A percentile compares a stretch with the other conserved stretches of the same genome.
phyloP scores from a whole-genome alignment of 805 yeast species.

The Ogataea pignaliae region DNA sequence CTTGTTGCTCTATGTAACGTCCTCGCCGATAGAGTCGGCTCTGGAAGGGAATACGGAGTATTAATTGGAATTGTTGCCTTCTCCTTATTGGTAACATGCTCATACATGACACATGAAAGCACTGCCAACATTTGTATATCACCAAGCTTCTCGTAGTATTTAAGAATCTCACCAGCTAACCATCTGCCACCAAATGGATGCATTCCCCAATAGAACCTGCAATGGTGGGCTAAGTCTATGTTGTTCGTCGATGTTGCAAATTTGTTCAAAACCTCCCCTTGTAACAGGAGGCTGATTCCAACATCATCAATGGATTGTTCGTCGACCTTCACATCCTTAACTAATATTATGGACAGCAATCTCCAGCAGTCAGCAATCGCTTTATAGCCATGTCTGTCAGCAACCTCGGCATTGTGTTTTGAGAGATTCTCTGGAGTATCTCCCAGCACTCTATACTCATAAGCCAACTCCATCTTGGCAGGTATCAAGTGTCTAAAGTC shows the following conservation, averaged over 20 bases:
- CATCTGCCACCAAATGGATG: conserved; percentile 73
- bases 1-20: background rate
- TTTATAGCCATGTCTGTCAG: conserved; percentile 53
- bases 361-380: conserved; percentile 77
- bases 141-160: conserved; percentile 56
- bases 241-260: conserved; percentile 12
- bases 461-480: conserved; percentile 65
- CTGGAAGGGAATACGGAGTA: conserved; percentile 35
- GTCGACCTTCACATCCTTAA: conserved; percentile 35
- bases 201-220: conserved; percentile 64
- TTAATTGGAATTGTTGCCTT: conserved; percentile 38
- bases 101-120: conserved; percentile 69
- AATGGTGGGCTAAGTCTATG: conserved; percentile 12
- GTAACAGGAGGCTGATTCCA: conserved; percentile 7
- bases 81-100: conserved; percentile 28
- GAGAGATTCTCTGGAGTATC: conserved; percentile 63
- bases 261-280: conserved; percentile 11
- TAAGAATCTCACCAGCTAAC: conserved; percentile 58
- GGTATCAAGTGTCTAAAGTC: conserved; percentile 74
- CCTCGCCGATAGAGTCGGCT: no score
- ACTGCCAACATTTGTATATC: conserved; percentile 89
- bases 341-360: conserved; percentile 43
- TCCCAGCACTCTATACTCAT: conserved; percentile 61
- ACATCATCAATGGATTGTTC: conserved; percentile 5
- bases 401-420: conserved; percentile 64